Evolutionary conservation across 1,139 yeast genomes (phyloP).

Genomic region (Blastobotrys elegans): DNA sequence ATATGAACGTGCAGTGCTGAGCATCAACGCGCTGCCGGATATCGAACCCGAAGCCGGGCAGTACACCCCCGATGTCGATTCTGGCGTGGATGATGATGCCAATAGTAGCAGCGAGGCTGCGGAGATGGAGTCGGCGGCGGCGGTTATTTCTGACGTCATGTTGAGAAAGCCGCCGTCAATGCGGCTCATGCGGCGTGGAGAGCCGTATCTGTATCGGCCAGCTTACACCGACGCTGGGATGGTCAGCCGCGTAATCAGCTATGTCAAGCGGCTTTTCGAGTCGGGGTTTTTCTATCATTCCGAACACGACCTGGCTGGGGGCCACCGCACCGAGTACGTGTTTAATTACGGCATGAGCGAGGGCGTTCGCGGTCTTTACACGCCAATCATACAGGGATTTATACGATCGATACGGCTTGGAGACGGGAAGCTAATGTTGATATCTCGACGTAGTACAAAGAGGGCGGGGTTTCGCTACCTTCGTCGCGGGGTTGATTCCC

Average conservation of each 20-base stretch:
- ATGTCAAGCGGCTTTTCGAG: neutral
- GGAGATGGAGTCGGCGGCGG: neutral
- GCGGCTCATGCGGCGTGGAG: too few relatives aligned
- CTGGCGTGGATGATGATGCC: neutral
- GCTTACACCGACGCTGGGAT: neutral
- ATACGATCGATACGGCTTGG: constrained; percentile 25
- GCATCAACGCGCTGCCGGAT: too few relatives aligned
- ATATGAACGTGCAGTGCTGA: constrained; percentile 5
- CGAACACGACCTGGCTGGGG: neutral
- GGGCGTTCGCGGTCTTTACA: constrained; percentile 20
- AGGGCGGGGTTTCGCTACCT: constrained; percentile 46
- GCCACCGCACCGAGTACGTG: neutral
- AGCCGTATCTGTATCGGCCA: too few relatives aligned
- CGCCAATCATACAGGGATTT: constrained; percentile 38
- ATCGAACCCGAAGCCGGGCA: too few relatives aligned
- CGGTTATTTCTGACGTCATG: constrained; percentile 16
- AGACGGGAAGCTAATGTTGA: constrained; percentile 22
- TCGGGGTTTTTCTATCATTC: neutral
- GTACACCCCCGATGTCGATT: too few relatives aligned
- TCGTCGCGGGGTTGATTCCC: constrained; percentile 42
- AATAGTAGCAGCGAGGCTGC: constrained; percentile 5
- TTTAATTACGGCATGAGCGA: neutral
- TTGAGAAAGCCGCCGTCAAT: constrained; percentile 9
- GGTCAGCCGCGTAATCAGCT: neutral
- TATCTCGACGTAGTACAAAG: constrained; percentile 37